These are phyloP conservation scores for Blastobotrys serpentis DNA, from an alignment of 1,139 yeast genomes.

Conservation along the genomic window DNA sequence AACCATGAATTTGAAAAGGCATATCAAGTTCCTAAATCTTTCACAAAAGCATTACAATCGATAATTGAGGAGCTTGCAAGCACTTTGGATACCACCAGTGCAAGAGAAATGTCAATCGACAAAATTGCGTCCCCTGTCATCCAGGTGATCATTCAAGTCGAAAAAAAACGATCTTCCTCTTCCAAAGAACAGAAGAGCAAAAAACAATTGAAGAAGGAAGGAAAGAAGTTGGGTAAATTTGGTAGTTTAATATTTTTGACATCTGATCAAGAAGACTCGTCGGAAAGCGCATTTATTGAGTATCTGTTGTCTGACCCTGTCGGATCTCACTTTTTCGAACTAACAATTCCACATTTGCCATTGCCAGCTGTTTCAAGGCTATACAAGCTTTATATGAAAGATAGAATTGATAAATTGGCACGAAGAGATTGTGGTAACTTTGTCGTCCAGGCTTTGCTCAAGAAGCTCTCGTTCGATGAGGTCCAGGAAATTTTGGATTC, in stretches of 20 bases:
- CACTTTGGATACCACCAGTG: constrained; percentile 44
- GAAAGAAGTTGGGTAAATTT: constrained; percentile 13
- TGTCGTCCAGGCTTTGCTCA: constrained; percentile 66
- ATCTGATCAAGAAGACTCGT: constrained; percentile 49
- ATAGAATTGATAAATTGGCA: constrained; percentile 67
- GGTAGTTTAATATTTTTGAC: constrained; percentile 37
- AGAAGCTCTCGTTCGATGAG: constrained; percentile 59
- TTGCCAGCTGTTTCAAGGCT: constrained; percentile 67
- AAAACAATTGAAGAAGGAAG: constrained; percentile 18
- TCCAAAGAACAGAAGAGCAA: constrained; percentile 20
- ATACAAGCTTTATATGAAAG: constrained; percentile 69
- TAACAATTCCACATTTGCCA: constrained; percentile 60
- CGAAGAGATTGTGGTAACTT: constrained; percentile 81
- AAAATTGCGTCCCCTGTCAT: constrained; percentile 85
- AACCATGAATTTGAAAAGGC: constrained; percentile 45
- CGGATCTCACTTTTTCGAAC: constrained; percentile 87
- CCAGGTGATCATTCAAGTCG: constrained; percentile 61
- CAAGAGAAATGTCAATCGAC: constrained; percentile 75
- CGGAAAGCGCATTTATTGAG: constrained; percentile 81
- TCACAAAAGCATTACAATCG: constrained; percentile 47
- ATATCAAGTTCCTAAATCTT: constrained; percentile 71
- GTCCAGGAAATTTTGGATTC: constrained; percentile 65
- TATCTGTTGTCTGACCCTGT: constrained; percentile 81
- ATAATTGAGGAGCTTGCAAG: constrained; percentile 38
- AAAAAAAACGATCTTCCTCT: constrained; percentile 20